Conservation (phyloP, 257 asterid genomes). For the Przewalskia tangutica region DNA sequence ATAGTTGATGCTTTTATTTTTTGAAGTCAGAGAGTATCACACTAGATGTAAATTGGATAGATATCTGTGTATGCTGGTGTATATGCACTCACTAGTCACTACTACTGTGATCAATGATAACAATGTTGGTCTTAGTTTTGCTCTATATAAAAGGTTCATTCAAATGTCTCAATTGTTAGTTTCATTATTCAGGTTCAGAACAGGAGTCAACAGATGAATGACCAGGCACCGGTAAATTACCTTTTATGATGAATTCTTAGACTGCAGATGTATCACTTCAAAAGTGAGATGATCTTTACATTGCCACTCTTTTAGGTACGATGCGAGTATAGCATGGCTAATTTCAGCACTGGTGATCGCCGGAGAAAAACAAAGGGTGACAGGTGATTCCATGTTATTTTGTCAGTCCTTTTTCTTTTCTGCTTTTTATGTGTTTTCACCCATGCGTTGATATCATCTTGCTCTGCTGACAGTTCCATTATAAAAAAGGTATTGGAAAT, state of each 20-base stretch:
- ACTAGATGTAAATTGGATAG: neutral
- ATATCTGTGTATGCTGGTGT: neutral
- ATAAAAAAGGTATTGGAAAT: neutral
- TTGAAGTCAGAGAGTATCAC: neutral
- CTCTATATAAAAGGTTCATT: neutral
- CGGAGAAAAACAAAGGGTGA: conserved; percentile 90
- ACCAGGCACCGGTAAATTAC: conserved; percentile 71
- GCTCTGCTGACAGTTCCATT: too few relatives aligned
- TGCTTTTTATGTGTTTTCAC: neutral
- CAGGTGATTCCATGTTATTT: conserved; percentile 31
- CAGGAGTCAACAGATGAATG: conserved; percentile 72
- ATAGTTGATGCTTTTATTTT: neutral
- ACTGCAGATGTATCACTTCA: neutral
- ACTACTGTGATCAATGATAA: neutral
- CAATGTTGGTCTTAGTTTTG: neutral
- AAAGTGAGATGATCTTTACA: neutral
- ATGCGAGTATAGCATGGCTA: conserved; percentile 98
- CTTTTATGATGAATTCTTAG: conserved; percentile 6
- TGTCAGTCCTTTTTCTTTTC: neutral
- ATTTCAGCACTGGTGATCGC: conserved; percentile 96
- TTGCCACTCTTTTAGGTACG: conserved; percentile 42
- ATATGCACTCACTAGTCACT: neutral
- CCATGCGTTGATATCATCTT: neutral
- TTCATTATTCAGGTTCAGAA: conserved; percentile 57
- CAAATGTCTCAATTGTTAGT: neutral